Conservation (phyloP, 2,329 filamentous ascomycete species). For the Talaromyces piceae region DNA sequence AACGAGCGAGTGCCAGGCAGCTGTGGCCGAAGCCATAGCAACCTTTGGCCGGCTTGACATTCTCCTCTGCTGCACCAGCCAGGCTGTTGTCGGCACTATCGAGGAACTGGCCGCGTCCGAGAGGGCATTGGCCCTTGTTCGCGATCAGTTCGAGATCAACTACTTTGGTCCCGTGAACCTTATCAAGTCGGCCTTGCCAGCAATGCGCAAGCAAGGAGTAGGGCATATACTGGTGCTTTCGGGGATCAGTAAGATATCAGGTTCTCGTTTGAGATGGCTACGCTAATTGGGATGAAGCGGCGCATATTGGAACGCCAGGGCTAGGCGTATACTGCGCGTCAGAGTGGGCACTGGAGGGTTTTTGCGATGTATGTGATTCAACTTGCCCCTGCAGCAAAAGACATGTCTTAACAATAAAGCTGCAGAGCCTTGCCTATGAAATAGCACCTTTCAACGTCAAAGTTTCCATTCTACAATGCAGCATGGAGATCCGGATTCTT, state of each 20-base stretch:
- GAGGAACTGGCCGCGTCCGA: constrained; percentile 75
- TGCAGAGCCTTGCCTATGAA: constrained; percentile 75
- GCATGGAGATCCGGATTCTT: constrained; percentile 81
- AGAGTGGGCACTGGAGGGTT: constrained; percentile 91
- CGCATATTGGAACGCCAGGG: constrained; percentile 86
- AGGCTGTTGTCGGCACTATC: constrained; percentile 82
- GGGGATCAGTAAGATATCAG: constrained; percentile 56
- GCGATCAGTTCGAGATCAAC: constrained; percentile 87
- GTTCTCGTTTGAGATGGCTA: not conserved
- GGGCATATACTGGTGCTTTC: constrained; percentile 88
- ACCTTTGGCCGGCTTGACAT: constrained; percentile 85
- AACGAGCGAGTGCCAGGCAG: constrained; percentile 69
- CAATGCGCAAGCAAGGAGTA: constrained; percentile 69
- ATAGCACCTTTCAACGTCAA: constrained; percentile 96
- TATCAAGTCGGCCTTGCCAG: constrained; percentile 78
- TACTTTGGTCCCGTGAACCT: constrained; percentile 96
- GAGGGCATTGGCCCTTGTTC: constrained; percentile 68
- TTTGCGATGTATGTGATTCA: constrained; percentile 74
- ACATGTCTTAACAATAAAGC: not conserved
- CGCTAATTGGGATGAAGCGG: constrained; percentile 40
- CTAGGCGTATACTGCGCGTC: constrained; percentile 86
- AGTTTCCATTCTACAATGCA: constrained; percentile 90
- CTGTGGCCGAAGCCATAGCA: constrained; percentile 76
- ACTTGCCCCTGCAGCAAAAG: not conserved
- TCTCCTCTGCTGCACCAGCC: constrained; percentile 78